These are phyloP conservation scores for Pythium dissotocum DNA, from an alignment of 352 stramenopile species.

Conservation along the genomic window DNA sequence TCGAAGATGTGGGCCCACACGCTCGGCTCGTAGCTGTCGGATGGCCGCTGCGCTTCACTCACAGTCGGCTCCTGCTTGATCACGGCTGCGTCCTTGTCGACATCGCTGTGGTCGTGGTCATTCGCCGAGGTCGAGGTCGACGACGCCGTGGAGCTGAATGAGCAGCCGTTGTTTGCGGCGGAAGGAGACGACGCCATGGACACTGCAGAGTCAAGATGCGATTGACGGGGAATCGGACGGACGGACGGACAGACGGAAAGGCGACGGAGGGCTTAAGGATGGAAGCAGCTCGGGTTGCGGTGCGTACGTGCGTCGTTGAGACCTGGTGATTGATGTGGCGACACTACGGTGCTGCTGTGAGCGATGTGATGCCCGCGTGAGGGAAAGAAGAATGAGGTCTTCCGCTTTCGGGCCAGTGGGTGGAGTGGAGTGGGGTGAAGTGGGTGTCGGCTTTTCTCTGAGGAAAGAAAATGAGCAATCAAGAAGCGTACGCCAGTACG, in stretches of 20 bases:
- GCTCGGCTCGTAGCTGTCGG: slow-evolving; percentile 29
- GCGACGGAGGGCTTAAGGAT: not conserved
- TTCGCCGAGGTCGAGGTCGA: slow-evolving; percentile 10
- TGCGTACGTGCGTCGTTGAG: not conserved
- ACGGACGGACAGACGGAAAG: not conserved
- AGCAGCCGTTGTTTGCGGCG: slow-evolving; percentile 15
- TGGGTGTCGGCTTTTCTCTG: not conserved
- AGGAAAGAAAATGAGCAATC: not conserved
- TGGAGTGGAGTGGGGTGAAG: not conserved
- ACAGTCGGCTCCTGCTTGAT: slow-evolving; percentile 21
- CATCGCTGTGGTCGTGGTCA: slow-evolving; percentile 1
- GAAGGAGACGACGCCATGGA: slow-evolving; percentile 14
- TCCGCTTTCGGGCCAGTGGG: not conserved
- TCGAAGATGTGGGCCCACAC: slow-evolving; percentile 44
- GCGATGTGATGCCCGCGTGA: slow-evolving; percentile 5
- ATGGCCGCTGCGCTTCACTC: not conserved
- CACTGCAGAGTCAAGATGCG: not conserved
- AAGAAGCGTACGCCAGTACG: not conserved
- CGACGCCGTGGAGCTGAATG: slow-evolving; percentile 21
- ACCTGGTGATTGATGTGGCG: slow-evolving; percentile 1
- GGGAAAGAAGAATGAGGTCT: slow-evolving; percentile 2
- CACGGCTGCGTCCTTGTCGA: not conserved
- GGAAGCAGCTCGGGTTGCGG: not conserved
- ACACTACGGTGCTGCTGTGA: not conserved
- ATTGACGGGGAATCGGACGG: slow-evolving; percentile 4